A percentile compares a stretch with the other conserved stretches of the same genome.
These are phyloP conservation scores for Hypoxylon rubiginosum DNA, from an alignment of 2,329 filamentous ascomycete genomes.

Conservation along the genomic window DNA sequence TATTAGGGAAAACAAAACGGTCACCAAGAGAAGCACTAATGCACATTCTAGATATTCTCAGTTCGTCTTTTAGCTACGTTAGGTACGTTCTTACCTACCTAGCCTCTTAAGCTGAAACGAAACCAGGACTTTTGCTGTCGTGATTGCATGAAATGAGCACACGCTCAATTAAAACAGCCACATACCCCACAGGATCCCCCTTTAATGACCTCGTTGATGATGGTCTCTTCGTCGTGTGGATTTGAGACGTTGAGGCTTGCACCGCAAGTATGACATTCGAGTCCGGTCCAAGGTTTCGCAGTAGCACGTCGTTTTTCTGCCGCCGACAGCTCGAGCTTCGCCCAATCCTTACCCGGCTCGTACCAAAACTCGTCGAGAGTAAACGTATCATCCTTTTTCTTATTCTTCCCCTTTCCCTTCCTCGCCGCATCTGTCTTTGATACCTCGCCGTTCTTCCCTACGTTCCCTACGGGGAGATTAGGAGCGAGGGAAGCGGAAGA, in stretches of 20 bases:
- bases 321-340: constrained; percentile 3
- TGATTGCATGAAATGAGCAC: too few species aligned
- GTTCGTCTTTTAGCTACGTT: too few species aligned
- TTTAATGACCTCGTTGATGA: not conserved
- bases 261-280: constrained; percentile 31
- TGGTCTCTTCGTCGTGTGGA: not conserved
- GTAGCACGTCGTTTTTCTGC: not conserved
- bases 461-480: not conserved
- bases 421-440: not conserved
- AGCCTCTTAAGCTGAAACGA: too few species aligned
- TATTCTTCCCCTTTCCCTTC: not conserved
- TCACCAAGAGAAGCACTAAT: not conserved
- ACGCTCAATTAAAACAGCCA: constrained; percentile 24
- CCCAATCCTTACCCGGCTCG: constrained; percentile 10
- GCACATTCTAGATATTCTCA: too few species aligned
- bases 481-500: not conserved
- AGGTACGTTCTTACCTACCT: too few species aligned
- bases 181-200: constrained; percentile 15
- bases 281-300: constrained; percentile 22
- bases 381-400: not conserved
- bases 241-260: not conserved
- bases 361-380: constrained; percentile 33
- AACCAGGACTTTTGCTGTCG: too few species aligned
- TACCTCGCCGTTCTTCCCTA: not conserved
- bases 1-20: not conserved